Conservation (phyloP, 805 yeast species). For the Barnettozyma sp. region DNA sequence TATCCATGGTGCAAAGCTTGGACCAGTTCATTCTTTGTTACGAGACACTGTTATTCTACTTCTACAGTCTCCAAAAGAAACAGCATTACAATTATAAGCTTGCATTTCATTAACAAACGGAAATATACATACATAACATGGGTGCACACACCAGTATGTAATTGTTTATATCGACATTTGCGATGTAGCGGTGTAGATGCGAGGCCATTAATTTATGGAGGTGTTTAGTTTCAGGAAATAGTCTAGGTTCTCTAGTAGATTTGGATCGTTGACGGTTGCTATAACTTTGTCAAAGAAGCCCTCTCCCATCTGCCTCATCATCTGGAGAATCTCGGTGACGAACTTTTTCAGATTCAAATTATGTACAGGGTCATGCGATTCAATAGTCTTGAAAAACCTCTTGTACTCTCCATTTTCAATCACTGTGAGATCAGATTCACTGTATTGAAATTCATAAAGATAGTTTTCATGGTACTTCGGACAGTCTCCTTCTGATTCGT, state of each 20-base stretch:
- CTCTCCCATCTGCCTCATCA: conserved; percentile 12
- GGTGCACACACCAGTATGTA: no score
- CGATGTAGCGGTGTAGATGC: no score
- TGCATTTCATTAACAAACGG: background rate
- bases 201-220: no score
- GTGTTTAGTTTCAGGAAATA: conserved; percentile 15
- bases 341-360: conserved; percentile 41
- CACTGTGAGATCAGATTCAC: conserved; percentile 17
- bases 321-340: conserved; percentile 28
- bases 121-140: background rate
- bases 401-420: conserved; percentile 36
- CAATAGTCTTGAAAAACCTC: conserved; percentile 33
- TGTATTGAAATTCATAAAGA: conserved; percentile 24
- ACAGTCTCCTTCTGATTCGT: conserved; percentile 59
- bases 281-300: conserved; percentile 9
- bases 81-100: no score
- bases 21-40: conserved; percentile 71
- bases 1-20: conserved; percentile 75
- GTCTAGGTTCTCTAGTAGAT: conserved; percentile 21
- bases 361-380: conserved; percentile 45
- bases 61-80: background rate
- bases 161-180: no score
- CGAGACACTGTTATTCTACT: conserved; percentile 40
- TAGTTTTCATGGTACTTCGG: conserved; percentile 42
- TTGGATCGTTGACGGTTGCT: conserved; percentile 10